Evolutionary conservation across 1,284 basidiomycete species (phyloP).

Genomic region (Gymnopus androsaceus): DNA sequence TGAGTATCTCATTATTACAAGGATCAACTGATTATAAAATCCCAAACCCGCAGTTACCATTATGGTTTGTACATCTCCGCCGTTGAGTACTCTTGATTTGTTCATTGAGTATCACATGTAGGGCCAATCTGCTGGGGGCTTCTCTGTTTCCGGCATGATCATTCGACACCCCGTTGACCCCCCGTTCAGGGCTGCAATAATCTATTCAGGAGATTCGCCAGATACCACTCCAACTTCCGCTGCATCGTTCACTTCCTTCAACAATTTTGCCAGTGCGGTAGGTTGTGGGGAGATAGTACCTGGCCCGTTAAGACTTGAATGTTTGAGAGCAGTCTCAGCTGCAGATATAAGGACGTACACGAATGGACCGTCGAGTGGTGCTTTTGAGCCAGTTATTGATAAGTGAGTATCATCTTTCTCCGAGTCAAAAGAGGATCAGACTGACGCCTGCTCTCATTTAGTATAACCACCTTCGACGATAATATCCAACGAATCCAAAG

Average conservation of each 20-base stretch:
- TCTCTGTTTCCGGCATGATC: constrained; percentile 18
- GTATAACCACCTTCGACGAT: constrained; percentile 17
- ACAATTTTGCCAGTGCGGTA: constrained; percentile 15
- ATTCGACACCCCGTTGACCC: no score
- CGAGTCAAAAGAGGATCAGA: background rate
- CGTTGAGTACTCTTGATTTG: background rate
- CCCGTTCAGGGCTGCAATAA: no score
- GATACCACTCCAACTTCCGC: background rate
- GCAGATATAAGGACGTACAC: constrained; percentile 14
- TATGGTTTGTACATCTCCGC: constrained; percentile 17
- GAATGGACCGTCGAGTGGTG: constrained; percentile 9
- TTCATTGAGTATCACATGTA: background rate
- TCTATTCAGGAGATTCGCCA: background rate
- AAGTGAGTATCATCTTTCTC: constrained; percentile 5
- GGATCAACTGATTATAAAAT: no score
- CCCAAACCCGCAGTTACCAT: no score
- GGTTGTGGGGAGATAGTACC: constrained; percentile 16
- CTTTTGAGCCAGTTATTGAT: constrained; percentile 15
- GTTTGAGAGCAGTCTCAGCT: constrained; percentile 15
- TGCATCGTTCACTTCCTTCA: constrained; percentile 16
- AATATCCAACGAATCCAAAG: constrained; percentile 12
- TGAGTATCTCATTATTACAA: no score
- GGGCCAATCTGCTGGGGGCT: constrained; percentile 22
- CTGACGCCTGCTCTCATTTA: no score
- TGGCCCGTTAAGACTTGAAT: constrained; percentile 14